Conservation (phyloP, 179 eudicot species). For the Heliamphora pulchella region DNA sequence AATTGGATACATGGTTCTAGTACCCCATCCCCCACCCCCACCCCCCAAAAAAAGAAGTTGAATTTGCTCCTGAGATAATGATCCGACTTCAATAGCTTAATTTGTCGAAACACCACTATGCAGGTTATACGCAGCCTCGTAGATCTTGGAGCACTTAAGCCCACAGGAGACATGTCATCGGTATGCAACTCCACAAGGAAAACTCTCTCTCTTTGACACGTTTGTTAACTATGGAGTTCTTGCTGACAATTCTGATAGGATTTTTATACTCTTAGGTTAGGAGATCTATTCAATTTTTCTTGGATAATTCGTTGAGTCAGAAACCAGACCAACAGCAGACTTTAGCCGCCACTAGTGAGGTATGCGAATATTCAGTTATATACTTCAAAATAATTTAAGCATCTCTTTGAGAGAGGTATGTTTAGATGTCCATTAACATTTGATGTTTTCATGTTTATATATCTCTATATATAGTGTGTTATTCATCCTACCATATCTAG, state of each 20-base stretch:
- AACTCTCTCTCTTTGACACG: not conserved
- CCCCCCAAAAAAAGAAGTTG: not conserved
- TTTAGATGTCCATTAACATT: not conserved
- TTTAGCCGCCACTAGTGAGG: constrained; percentile 96
- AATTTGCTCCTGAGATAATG: not conserved
- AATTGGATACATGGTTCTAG: too few relatives aligned
- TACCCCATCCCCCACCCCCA: too few relatives aligned
- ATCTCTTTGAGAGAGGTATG: not conserved
- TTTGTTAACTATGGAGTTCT: not conserved
- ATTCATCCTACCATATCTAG: too few relatives aligned
- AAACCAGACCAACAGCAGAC: constrained; percentile 94
- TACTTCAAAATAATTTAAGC: not conserved
- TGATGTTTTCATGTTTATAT: too few relatives aligned
- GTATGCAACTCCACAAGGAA: constrained; percentile 33
- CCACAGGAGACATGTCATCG: constrained; percentile 90
- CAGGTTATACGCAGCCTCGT: constrained; percentile 85
- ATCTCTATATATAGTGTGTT: too few relatives aligned
- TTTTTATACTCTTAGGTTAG: constrained; percentile 50
- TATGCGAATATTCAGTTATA: constrained; percentile 22
- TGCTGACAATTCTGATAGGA: constrained; percentile 15
- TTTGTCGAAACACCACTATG: constrained; percentile 14
- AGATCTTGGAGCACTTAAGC: constrained; percentile 96
- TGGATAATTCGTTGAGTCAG: constrained; percentile 82
- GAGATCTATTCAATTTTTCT: constrained; percentile 86
- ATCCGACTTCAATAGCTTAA: constrained; percentile 10